Conservation (phyloP, 129 eudicot genomes). For the Pulicaria dysenterica region DNA sequence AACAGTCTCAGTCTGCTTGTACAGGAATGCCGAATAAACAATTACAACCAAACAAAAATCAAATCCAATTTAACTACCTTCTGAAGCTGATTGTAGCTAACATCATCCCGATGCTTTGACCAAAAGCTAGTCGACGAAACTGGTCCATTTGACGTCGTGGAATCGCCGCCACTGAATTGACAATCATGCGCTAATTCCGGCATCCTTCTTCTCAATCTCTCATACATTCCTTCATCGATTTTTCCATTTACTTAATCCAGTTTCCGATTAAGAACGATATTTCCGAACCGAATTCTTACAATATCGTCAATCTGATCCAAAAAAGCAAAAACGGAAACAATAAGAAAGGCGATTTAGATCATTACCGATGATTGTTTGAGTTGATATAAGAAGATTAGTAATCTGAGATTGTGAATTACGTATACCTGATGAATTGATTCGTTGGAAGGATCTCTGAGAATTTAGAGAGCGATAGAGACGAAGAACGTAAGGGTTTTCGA, state of each 20-base stretch:
- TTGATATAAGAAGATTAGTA: slow-evolving; percentile 2
- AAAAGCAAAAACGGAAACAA: background rate
- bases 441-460: slow-evolving; percentile 36
- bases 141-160: slow-evolving; percentile 53
- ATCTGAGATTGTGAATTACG: slow-evolving; percentile 24
- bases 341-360: slow-evolving; percentile 20
- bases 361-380: slow-evolving; percentile 27
- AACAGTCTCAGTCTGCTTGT: slow-evolving; percentile 14
- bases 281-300: slow-evolving; percentile 19
- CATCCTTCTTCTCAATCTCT: slow-evolving; percentile 52
- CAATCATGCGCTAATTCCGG: slow-evolving; percentile 60
- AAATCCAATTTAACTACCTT: slow-evolving; percentile 56
- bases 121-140: slow-evolving; percentile 65
- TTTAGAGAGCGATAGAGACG: slow-evolving; percentile 46
- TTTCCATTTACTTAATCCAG: slow-evolving; percentile 21
- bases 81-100: slow-evolving; percentile 83
- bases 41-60: slow-evolving; percentile 4
- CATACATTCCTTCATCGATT: slow-evolving; percentile 29
- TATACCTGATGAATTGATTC: slow-evolving; percentile 27
- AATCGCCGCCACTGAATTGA: slow-evolving; percentile 42
- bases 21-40: background rate
- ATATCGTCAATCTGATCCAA: slow-evolving; percentile 33
- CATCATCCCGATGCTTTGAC: slow-evolving; percentile 71
- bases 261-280: slow-evolving; percentile 19
- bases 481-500: slow-evolving; percentile 47